Evolutionary conservation across 495 filamentous ascomycete genomes (phyloP).

Genomic region (Aspergillus funiculosus): DNA sequence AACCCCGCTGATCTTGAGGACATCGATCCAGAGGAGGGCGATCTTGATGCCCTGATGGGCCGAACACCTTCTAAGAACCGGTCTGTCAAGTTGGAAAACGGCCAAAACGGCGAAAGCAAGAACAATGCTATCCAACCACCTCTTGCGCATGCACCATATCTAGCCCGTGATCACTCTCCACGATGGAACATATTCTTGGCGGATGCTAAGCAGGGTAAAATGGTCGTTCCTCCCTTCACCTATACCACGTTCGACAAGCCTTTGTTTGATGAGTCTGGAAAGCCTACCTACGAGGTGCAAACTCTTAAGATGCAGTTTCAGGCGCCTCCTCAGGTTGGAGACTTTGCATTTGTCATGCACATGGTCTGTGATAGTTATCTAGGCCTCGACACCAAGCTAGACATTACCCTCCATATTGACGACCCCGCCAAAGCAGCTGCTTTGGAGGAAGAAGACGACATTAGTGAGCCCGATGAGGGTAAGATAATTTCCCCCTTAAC

Average conservation of each 20-base stretch:
- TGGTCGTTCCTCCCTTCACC: constrained; percentile 90
- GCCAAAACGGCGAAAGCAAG: constrained; percentile 43
- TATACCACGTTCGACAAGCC: constrained; percentile 87
- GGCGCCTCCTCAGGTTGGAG: constrained; percentile 84
- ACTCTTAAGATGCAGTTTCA: constrained; percentile 97
- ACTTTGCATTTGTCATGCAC: constrained; percentile 89
- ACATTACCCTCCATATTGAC: constrained; percentile 84
- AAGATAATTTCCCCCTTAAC: constrained; percentile 30
- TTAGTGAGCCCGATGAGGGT: constrained; percentile 98
- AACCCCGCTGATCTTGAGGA: constrained; percentile 79
- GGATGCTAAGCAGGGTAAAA: constrained; percentile 87
- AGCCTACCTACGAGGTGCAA: constrained; percentile 85
- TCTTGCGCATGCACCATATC: constrained; percentile 82
- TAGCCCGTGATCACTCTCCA: constrained; percentile 80
- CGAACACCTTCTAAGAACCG: constrained; percentile 60
- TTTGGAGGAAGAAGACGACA: constrained; percentile 76
- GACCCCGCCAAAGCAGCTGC: constrained; percentile 78
- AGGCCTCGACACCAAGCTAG: constrained; percentile 82
- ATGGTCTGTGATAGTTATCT: constrained; percentile 90
- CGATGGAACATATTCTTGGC: constrained; percentile 90
- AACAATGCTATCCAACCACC: constrained; percentile 67
- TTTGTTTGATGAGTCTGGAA: constrained; percentile 63
- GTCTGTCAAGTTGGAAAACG: constrained; percentile 51
- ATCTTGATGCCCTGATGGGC: constrained; percentile 79
- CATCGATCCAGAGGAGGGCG: constrained; percentile 86